Evolutionary conservation across 345 rosid species (phyloP).

Genomic region (Luvunga scandens): DNA sequence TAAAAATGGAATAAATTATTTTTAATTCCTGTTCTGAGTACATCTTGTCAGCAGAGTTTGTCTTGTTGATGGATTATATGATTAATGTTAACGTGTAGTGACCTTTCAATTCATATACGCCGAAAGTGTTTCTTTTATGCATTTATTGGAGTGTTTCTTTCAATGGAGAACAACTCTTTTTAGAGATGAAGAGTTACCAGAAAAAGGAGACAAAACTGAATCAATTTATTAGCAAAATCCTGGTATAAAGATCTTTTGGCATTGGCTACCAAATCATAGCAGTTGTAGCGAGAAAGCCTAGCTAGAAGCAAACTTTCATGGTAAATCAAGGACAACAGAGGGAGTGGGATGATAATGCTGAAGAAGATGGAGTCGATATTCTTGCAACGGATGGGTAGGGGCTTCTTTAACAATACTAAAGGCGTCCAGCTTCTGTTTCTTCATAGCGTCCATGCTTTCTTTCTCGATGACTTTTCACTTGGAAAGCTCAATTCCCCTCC

Average conservation of each 20-base stretch:
- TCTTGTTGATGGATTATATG: slow-evolving; percentile 5
- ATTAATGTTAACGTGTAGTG: background rate
- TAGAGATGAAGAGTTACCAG: slow-evolving; percentile 26
- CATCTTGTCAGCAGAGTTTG: slow-evolving; percentile 9
- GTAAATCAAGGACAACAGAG: slow-evolving; percentile 22
- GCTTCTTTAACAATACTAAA: slow-evolving; percentile 18
- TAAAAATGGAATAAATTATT: slow-evolving; percentile 24
- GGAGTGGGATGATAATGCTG: slow-evolving; percentile 19
- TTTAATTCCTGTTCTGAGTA: slow-evolving; percentile 8
- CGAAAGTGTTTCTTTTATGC: background rate
- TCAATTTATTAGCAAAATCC: slow-evolving; percentile 9
- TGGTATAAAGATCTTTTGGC: background rate
- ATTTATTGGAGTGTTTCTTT: background rate
- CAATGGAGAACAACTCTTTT: background rate
- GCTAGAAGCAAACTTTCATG: slow-evolving; percentile 24
- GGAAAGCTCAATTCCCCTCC: background rate
- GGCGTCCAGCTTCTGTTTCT: slow-evolving; percentile 16
- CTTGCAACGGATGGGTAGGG: slow-evolving; percentile 9
- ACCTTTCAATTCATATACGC: background rate
- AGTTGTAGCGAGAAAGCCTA: background rate
- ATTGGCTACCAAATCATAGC: no score
- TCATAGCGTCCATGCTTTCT: background rate
- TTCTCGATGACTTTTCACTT: background rate
- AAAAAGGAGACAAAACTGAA: slow-evolving; percentile 16
- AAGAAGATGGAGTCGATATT: slow-evolving; percentile 9